A percentile compares a stretch with the other conserved stretches of the same genome.
phyloP scores from a whole-genome alignment of 805 yeast species.

The Zygosaccharomyces rouxii region DNA sequence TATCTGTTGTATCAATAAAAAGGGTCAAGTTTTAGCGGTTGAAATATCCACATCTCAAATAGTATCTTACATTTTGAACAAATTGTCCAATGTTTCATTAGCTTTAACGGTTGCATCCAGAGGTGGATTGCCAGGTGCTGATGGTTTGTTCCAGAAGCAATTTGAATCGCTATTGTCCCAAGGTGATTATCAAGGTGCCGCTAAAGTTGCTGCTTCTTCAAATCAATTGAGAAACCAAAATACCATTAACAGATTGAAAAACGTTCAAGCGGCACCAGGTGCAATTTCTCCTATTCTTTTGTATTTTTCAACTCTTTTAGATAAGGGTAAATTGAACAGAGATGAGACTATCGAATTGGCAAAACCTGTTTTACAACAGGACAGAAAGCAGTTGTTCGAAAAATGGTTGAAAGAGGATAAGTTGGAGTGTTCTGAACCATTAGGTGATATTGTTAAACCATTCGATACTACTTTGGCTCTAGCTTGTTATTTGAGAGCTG shows the following conservation, averaged over 20 bases:
- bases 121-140: conserved; percentile 98
- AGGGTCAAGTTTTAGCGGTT: conserved; percentile 92
- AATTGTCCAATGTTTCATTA: conserved; percentile 77
- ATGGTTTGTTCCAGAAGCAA: conserved; percentile 82
- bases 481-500: conserved; percentile 83
- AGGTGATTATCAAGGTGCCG: conserved; percentile 90
- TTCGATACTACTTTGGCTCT: conserved; percentile 80
- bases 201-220: conserved; percentile 94
- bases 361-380: conserved; percentile 91
- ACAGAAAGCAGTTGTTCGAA: conserved; percentile 87
- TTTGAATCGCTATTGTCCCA: conserved; percentile 77
- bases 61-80: conserved; percentile 83
- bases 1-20: conserved; percentile 86
- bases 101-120: conserved; percentile 88
- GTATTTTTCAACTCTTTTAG: conserved; percentile 85
- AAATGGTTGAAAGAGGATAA: conserved; percentile 96
- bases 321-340: conserved; percentile 87
- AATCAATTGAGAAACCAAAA: conserved; percentile 90
- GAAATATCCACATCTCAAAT: conserved; percentile 80
- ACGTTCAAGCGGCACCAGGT: conserved; percentile 88
- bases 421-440: conserved; percentile 90
- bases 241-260: conserved; percentile 88
- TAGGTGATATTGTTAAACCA: conserved; percentile 93
- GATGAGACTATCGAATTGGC: conserved; percentile 93
- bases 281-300: conserved; percentile 91